Conservation (phyloP, 139 green algal species). For the Chlamydomonas incerta region DNA sequence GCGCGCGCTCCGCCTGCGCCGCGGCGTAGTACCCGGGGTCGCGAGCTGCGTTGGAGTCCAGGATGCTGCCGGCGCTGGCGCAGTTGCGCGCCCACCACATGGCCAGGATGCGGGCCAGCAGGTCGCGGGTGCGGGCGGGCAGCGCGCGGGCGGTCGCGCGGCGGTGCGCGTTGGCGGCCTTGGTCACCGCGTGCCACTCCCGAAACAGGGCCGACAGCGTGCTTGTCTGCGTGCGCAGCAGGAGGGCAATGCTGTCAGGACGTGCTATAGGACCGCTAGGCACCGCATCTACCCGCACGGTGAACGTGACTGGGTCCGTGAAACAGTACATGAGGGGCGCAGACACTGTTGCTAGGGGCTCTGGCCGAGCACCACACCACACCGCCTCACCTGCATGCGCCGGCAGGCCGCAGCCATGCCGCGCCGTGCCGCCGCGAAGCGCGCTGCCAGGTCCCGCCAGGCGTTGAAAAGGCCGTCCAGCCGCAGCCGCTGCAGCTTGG, state of each 20-base stretch:
- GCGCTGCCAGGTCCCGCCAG: background rate
- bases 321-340: too few relatives aligned
- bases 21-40: background rate
- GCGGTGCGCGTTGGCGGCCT: background rate
- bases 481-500: constrained; percentile 1
- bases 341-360: too few relatives aligned
- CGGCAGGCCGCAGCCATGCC: background rate
- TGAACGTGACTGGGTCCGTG: too few relatives aligned
- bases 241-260: too few relatives aligned
- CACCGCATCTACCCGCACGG: too few relatives aligned
- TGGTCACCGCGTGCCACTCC: background rate
- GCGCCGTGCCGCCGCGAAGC: background rate
- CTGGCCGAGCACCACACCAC: too few relatives aligned
- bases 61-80: background rate
- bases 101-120: background rate
- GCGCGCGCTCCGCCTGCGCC: too few relatives aligned
- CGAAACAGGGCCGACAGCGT: background rate
- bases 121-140: background rate
- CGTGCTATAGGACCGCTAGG: too few relatives aligned
- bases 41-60: background rate
- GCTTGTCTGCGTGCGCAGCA: background rate
- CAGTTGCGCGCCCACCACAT: constrained; percentile 15
- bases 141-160: background rate
- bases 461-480: background rate
- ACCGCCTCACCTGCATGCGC: background rate